Base-by-base conservation (phyloP, 352 stramenopile genomes). In the Phytopythium mirpurense region DNA sequence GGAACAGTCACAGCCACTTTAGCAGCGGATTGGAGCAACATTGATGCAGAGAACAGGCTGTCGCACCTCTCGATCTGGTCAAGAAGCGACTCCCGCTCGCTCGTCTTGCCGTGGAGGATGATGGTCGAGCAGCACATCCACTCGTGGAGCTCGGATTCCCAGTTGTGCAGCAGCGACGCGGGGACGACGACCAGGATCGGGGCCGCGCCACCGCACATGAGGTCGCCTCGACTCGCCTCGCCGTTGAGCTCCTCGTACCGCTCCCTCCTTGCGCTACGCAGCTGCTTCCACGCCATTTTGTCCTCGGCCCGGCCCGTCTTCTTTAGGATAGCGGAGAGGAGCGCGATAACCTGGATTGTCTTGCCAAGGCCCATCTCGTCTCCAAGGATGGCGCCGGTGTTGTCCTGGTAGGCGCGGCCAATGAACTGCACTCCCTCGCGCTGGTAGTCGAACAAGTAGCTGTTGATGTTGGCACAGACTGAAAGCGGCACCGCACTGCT, bases 341-440 rank as follows among this genome's bases (percentile, higher is more conserved):
- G 84, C 26, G 88, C 71, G 23, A 98, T 91, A 18, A 93, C 86
- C 62, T 99, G 97, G 48, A 96, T 87, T 9, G 93, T 97, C 62
- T 97, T 97, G 8, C 89, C 89, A 0, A 98, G 73, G 5, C 88
- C 97, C 96, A 99, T 99, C 61, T 99, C 97, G 62, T 99, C 98
- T 18, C 97, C 97, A 12, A 99, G 72, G 62, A 99, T 98, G 47
- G 88, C 74, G 5, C 80, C 76, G 34, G 72, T 77, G 58, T 70
- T 61, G 16, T 60, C 60, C 12, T 53, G 34, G 38, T 88, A 88
- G 7, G 78, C 77, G 11, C 72, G 54, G 21, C 74, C 83, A n/a
- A 93, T 46, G 57, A 88, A 93, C 19, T 78, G 56, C 15, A 70
- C 78, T 5, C 83, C 83, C 51, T 77, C 76, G 23, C 83, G 74